Percentiles rank a stretch among this genome's conserved stretches.
Conservation (phyloP, 179 eudicot genomes). For the Spergularia azorica region DNA sequence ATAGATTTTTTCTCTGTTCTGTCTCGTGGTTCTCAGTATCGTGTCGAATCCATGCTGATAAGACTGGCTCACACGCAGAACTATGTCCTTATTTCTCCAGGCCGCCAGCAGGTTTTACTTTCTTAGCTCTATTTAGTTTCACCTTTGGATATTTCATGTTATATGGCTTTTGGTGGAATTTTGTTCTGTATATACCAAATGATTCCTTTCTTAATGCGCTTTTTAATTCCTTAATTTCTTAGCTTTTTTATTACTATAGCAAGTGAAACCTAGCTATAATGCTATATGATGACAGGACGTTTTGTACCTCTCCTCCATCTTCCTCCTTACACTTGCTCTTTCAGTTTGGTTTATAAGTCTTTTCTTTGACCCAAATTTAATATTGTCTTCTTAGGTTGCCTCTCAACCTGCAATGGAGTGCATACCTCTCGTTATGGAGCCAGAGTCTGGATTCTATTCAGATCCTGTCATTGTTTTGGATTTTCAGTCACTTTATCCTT, state of each 20-base stretch:
- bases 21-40: conserved; percentile 98
- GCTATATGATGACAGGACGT: not conserved
- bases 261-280: not conserved
- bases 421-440: conserved; percentile 99
- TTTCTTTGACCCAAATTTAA: conserved; percentile 10
- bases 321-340: not conserved
- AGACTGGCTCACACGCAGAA: conserved; percentile 91
- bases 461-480: conserved; percentile 98
- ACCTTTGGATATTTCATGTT: not conserved
- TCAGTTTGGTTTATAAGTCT: conserved; percentile 2
- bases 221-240: not conserved
- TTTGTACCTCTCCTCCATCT: conserved; percentile 11
- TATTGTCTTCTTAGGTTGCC: conserved; percentile 62
- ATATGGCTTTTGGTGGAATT: not conserved
- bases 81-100: conserved; percentile 92
- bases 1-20: conserved; percentile 96
- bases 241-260: not conserved
- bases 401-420: conserved; percentile 99
- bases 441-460: conserved; percentile 94
- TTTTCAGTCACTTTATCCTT: conserved; percentile 99
- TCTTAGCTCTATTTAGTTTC: conserved; percentile 3
- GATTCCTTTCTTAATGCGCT: not conserved
- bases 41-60: conserved; percentile 95
- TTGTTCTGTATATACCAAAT: not conserved
- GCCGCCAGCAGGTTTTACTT: conserved; percentile 62